Evolutionary conservation across 768 basidiomycete species (phyloP).

Genomic region (Boletus tomentosulus): DNA sequence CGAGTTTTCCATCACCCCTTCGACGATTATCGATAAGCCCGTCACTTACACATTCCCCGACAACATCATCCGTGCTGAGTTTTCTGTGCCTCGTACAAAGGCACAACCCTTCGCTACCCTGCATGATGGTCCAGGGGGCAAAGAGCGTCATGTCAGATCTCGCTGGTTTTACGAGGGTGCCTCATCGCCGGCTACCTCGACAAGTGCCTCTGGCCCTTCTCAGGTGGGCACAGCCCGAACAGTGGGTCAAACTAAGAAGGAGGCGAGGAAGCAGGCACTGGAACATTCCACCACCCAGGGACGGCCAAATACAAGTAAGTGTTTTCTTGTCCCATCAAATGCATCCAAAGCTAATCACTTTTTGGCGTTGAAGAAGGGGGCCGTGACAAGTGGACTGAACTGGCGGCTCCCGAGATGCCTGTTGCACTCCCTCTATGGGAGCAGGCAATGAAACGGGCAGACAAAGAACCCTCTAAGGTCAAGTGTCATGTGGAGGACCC

Average conservation of each 20-base stretch:
- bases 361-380: neutral
- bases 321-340: neutral
- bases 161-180: neutral
- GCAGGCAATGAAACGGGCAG: neutral
- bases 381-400: conserved; percentile 1
- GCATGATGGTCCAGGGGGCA: neutral
- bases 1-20: neutral
- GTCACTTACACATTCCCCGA: neutral
- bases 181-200: neutral
- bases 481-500: neutral
- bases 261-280: neutral
- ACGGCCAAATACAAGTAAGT: neutral
- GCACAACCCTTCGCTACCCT: neutral
- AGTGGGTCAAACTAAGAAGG: neutral
- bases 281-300: neutral
- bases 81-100: neutral
- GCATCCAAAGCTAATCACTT: too few relatives aligned
- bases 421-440: neutral
- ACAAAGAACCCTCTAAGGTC: neutral
- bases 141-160: neutral
- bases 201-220: neutral
- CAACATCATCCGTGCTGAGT: neutral
- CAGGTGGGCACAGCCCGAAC: neutral
- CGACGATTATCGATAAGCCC: neutral
- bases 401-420: neutral